Evolutionary conservation across 306 rosid genomes (phyloP).

Genomic region (Castanea crenata): DNA sequence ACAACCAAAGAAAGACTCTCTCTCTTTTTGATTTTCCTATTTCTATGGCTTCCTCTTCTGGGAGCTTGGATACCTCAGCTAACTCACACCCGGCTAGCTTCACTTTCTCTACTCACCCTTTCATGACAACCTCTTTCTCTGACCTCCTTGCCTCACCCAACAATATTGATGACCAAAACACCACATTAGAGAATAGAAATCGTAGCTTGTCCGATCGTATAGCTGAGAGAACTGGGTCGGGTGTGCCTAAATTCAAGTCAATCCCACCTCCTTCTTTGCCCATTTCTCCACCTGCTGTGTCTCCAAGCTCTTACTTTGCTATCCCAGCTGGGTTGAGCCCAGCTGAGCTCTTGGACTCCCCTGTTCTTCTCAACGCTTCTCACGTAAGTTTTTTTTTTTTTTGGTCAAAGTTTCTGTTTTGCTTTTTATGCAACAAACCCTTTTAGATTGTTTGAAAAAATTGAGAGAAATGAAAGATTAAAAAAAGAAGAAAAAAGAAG

Average conservation of each 20-base stretch:
- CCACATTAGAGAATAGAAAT: constrained; percentile 4
- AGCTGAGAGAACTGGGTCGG: constrained; percentile 48
- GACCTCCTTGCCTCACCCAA: constrained; percentile 56
- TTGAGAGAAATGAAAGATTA: background rate
- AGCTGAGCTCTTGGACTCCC: constrained; percentile 90
- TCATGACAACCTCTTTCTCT: constrained; percentile 78
- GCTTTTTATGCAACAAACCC: background rate
- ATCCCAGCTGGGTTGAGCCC: constrained; percentile 77
- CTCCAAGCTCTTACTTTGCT: constrained; percentile 73
- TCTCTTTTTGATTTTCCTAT: background rate
- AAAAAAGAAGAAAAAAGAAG: background rate
- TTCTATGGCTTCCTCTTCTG: constrained; percentile 51
- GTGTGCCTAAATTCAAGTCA: constrained; percentile 81
- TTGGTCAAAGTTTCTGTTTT: background rate
- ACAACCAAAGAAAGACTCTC: no score
- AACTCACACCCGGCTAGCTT: constrained; percentile 39
- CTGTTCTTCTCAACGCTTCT: constrained; percentile 67
- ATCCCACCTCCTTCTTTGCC: constrained; percentile 83
- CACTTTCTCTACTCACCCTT: constrained; percentile 63
- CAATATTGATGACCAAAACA: constrained; percentile 5
- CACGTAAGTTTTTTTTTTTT: constrained; percentile 38
- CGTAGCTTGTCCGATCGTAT: constrained; percentile 50
- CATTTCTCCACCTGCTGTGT: constrained; percentile 62
- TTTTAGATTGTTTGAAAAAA: background rate
- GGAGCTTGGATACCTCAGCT: constrained; percentile 65